Conservation (phyloP, 1,284 basidiomycete genomes). For the Rhodotorula mucilaginosa region DNA sequence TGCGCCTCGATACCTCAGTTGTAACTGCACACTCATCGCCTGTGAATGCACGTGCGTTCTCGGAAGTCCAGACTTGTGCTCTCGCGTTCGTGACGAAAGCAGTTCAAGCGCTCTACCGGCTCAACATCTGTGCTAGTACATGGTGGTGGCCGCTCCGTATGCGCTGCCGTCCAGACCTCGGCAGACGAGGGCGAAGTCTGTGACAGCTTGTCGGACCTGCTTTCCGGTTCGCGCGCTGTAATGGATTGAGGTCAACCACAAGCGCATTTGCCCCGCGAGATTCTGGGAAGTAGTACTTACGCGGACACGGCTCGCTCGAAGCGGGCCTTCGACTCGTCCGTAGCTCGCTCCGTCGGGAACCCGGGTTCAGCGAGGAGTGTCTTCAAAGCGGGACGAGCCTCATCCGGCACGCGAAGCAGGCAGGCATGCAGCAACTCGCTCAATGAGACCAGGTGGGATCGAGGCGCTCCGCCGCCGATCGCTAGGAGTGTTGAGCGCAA, state of each 20-base stretch:
- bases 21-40: background rate
- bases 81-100: too few relatives aligned
- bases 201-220: constrained; percentile 38
- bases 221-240: constrained; percentile 37
- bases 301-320: constrained; percentile 35
- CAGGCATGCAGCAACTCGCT: constrained; percentile 44
- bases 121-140: background rate
- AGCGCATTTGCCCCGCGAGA: background rate
- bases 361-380: constrained; percentile 28
- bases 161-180: constrained; percentile 42
- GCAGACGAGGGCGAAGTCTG: constrained; percentile 42
- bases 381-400: constrained; percentile 33
- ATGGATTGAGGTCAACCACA: too few relatives aligned
- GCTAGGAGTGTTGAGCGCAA: constrained; percentile 32
- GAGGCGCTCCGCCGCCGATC: constrained; percentile 38
- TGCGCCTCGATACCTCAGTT: background rate
- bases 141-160: constrained; percentile 31
- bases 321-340: constrained; percentile 33
- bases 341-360: constrained; percentile 32
- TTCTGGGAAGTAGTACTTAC: constrained; percentile 3
- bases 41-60: too few relatives aligned
- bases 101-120: background rate
- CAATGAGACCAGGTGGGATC: constrained; percentile 41
- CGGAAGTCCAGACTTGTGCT: background rate
- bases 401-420: constrained; percentile 38